Evolutionary conservation across 208 protist genomes (phyloP).

Genomic region (Vickermania spadyakhi): DNA sequence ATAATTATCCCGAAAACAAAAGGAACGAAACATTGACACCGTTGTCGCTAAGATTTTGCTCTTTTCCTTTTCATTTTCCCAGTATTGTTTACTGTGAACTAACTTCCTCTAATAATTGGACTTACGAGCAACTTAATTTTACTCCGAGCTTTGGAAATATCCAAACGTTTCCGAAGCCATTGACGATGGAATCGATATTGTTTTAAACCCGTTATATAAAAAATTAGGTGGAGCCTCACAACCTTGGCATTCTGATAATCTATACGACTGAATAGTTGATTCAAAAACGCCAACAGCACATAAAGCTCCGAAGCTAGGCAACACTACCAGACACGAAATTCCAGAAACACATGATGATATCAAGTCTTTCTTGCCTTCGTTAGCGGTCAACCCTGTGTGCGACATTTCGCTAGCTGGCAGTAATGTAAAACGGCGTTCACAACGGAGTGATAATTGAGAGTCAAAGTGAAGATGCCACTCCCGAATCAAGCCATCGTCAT

Average conservation of each 20-base stretch:
- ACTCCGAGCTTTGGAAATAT: no score
- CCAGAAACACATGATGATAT: constrained; percentile 14
- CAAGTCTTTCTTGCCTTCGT: constrained; percentile 10
- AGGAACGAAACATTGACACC: no score
- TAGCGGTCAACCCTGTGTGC: not conserved
- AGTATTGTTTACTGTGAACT: no score
- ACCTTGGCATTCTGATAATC: constrained; percentile 47
- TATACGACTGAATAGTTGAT: constrained; percentile 48
- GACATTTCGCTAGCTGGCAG: not conserved
- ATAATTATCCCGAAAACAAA: no score
- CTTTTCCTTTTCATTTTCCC: no score
- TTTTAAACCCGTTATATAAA: constrained; percentile 73
- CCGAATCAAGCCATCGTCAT: constrained; percentile 59
- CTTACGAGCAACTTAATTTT: no score
- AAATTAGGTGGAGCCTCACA: constrained; percentile 57
- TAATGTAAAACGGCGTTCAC: constrained; percentile 46
- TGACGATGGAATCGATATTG: no score
- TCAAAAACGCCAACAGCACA: constrained; percentile 75
- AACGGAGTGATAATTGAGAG: constrained; percentile 49
- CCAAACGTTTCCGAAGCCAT: no score
- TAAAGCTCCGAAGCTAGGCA: constrained; percentile 43
- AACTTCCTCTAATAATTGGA: no score
- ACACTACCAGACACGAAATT: constrained; percentile 45
- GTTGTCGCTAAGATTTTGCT: no score
- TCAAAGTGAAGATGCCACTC: constrained; percentile 85